These are phyloP conservation scores for Globisporangium apiculatum DNA, from an alignment of 352 stramenopile genomes.

Conservation along the genomic window DNA sequence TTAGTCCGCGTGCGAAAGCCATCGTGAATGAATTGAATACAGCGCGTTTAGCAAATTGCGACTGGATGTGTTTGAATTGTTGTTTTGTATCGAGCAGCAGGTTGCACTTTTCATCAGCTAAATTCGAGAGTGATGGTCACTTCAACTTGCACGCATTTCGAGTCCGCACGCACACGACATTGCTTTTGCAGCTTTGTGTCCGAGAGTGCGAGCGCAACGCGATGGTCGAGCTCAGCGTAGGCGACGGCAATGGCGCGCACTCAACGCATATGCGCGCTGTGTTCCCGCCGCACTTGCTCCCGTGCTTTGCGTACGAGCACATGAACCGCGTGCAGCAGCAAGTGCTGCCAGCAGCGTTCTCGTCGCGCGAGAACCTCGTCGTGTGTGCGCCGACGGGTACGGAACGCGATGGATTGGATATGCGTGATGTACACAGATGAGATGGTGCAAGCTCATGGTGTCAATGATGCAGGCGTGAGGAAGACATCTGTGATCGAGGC, in stretches of 20 bases:
- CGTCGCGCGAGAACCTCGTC: conserved; percentile 23
- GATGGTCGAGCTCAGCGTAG: conserved; percentile 1
- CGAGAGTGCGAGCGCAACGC: neutral
- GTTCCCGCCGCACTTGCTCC: conserved; percentile 25
- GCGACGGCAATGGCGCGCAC: neutral
- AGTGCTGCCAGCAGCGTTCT: conserved; percentile 29
- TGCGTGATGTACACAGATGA: neutral
- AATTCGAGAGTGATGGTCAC: too few species aligned
- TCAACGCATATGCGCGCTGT: conserved; percentile 16
- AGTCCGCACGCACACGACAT: too few species aligned
- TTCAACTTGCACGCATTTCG: neutral
- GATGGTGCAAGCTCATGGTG: neutral
- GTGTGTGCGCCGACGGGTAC: conserved; percentile 39
- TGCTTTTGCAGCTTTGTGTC: neutral
- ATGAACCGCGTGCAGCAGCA: conserved; percentile 38
- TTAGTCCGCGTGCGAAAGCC: too few species aligned
- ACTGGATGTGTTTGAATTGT: too few species aligned
- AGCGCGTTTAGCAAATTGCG: too few species aligned
- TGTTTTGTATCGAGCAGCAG: too few species aligned
- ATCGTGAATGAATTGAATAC: too few species aligned
- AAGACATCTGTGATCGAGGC: conserved; percentile 43
- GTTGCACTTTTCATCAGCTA: too few species aligned
- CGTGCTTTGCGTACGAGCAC: conserved; percentile 35
- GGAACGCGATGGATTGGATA: too few species aligned
- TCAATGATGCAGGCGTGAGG: conserved; percentile 21